Base-by-base conservation (phyloP, 1,284 basidiomycete species). In the Ustilago hordei region DNA sequence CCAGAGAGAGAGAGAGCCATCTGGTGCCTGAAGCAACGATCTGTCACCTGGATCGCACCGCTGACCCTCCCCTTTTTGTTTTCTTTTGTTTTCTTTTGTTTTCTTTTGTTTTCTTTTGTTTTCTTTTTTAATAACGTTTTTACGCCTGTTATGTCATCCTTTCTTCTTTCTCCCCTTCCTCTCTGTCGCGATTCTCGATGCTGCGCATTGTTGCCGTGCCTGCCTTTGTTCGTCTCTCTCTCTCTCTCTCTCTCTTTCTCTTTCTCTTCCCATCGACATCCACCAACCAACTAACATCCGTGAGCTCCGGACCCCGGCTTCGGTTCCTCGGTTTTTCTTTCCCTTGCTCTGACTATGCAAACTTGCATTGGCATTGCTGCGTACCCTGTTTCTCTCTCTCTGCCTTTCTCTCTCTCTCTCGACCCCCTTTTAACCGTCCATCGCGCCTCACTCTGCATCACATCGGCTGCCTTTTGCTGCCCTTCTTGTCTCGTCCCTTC, bases 201-300 rank as follows among this genome's bases (percentile, higher is more conserved):
- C 48, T n/a, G 28, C 31, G 48, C 48, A 8, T 13, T 50, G 28
- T 15, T 50, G 48, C 48, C 48, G 48, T 50, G 48, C 28, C 31
- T 50, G 2, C 28, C 6, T 28, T 13, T n/a, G 45, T 9, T 48
- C 19, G 11, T 9, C 47, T 31, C 23, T 48, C 47, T 0, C 13
- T 23, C 13, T 48, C 19, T 1, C 23, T 32, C 31, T 50, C 47
- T 32, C 8, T 13, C 45, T n/a, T n/a, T n/a, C n/a, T n/a, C n/a
- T n/a, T n/a, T 48, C 45, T 11, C 28, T 48, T 48, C 28, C 45
- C 39, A 17, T 17, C 39, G 6, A 13, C 39, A 41, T 41, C 47
- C 47, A 19, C 47, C 47, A 13, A 28, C 2, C 23, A 28, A 28
- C n/a, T 1, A 32, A 52, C 48, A 52, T 1, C 32, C 31, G 31